Evolutionary conservation across 139 green algal genomes (phyloP).

Genomic region (Bryopsis sp.): DNA sequence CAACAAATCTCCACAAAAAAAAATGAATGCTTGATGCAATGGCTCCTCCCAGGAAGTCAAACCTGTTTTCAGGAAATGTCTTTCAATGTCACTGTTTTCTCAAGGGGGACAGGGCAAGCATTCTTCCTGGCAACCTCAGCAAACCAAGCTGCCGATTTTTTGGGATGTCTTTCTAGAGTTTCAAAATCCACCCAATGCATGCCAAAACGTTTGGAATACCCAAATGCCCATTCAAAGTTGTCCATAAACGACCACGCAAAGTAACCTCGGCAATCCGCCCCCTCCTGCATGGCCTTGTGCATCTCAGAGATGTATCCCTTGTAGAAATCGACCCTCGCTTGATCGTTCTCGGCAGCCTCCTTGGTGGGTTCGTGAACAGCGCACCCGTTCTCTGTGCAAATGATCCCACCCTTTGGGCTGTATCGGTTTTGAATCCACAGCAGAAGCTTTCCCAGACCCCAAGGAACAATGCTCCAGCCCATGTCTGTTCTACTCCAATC

Average conservation of each 20-base stretch:
- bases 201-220: constrained; percentile 44
- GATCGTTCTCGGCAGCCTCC: constrained; percentile 22
- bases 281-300: constrained; percentile 27
- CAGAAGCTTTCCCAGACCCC: constrained; percentile 29
- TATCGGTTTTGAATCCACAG: constrained; percentile 21
- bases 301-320: constrained; percentile 33
- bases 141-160: constrained; percentile 42
- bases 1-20: no score
- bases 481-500: constrained; percentile 29
- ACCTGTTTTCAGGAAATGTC: no score
- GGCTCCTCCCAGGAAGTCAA: no score
- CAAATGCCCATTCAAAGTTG: constrained; percentile 45
- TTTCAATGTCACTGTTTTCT: no score
- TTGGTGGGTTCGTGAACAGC: constrained; percentile 18
- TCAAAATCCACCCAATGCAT: constrained; percentile 40
- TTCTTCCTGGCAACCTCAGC: constrained; percentile 25
- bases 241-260: constrained; percentile 47
- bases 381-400: constrained; percentile 27
- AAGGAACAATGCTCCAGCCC: constrained; percentile 27
- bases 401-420: constrained; percentile 18
- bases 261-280: constrained; percentile 37
- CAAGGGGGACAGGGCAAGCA: no score
- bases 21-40: no score
- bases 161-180: constrained; percentile 29
- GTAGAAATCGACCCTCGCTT: constrained; percentile 26